Evolutionary conservation across 169 alveolate species (phyloP).

Genomic region (Plasmodium billcollinsi): DNA sequence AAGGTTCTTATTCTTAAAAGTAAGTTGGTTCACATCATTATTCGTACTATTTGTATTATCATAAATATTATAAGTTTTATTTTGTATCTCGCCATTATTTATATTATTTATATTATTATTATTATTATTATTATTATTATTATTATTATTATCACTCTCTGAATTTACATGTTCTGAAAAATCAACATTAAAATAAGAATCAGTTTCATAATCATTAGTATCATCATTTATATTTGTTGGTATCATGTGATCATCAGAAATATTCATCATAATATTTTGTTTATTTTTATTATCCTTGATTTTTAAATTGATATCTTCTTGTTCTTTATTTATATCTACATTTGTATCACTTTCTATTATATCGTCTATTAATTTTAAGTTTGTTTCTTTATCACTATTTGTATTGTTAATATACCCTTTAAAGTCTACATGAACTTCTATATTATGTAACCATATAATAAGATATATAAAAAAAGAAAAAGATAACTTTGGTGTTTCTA

Average conservation of each 20-base stretch:
- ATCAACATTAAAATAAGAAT: neutral
- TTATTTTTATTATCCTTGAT: neutral
- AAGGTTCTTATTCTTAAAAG: neutral
- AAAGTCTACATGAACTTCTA: conserved; percentile 41
- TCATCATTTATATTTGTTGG: neutral
- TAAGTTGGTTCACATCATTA: neutral
- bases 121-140: neutral
- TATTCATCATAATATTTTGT: neutral
- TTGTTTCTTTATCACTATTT: neutral
- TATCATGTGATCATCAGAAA: neutral
- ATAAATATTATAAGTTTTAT: neutral
- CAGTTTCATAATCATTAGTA: neutral
- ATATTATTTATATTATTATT: neutral
- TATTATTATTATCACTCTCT: too few relatives aligned
- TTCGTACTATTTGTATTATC: neutral
- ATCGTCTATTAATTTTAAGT: neutral
- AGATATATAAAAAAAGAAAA: conserved; percentile 70
- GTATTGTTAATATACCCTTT: conserved; percentile 65
- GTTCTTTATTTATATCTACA: neutral
- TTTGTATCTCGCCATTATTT: neutral
- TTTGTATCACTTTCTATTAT: neutral
- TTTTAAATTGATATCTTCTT: neutral
- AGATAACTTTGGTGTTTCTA: conserved; percentile 70
- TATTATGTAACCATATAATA: conserved; percentile 62
- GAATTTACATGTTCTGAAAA: too few relatives aligned